Evolutionary conservation across 2,329 filamentous ascomycete genomes (phyloP).

Genomic region (Fonsecaea multimorphosa): DNA sequence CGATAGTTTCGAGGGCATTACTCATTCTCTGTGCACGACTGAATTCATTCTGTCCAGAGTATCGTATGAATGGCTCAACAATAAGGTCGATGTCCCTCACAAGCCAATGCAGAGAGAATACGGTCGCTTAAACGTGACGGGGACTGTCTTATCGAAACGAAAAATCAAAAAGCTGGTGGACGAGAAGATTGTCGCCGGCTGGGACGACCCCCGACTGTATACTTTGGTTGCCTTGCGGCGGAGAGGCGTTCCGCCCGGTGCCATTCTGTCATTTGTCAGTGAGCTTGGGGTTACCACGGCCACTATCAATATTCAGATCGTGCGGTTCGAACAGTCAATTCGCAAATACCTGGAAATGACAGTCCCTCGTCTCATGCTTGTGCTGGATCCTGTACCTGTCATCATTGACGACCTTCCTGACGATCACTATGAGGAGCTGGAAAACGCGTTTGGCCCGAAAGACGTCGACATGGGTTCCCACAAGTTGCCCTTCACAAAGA

Average conservation of each 20-base stretch:
- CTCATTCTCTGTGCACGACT: slow-evolving; percentile 89
- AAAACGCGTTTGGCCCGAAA: slow-evolving; percentile 82
- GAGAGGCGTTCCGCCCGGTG: slow-evolving; percentile 84
- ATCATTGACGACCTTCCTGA: slow-evolving; percentile 79
- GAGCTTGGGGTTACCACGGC: slow-evolving; percentile 89
- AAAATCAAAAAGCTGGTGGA: slow-evolving; percentile 80
- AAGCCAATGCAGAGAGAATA: slow-evolving; percentile 92
- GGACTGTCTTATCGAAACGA: slow-evolving; percentile 86
- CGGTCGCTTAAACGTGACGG: slow-evolving; percentile 76
- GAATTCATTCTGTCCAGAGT: slow-evolving; percentile 85
- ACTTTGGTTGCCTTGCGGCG: slow-evolving; percentile 83
- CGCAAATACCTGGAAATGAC: slow-evolving; percentile 85
- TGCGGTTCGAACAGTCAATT: slow-evolving; percentile 83
- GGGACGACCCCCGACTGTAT: slow-evolving; percentile 91
- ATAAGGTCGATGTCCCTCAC: slow-evolving; percentile 75
- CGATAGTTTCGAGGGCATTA: slow-evolving; percentile 90
- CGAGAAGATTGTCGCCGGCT: slow-evolving; percentile 77
- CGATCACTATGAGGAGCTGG: slow-evolving; percentile 68
- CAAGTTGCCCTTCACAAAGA: slow-evolving; percentile 71
- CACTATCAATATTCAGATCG: slow-evolving; percentile 77
- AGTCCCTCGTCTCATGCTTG: slow-evolving; percentile 86
- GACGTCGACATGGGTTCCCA: slow-evolving; percentile 64
- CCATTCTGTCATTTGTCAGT: slow-evolving; percentile 86
- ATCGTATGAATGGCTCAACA: slow-evolving; percentile 90
- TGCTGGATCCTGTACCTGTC: slow-evolving; percentile 83